Percentiles rank a stretch among this genome's conserved stretches.
phyloP scores from a whole-genome alignment of 495 filamentous ascomycete genomes.

The Penicillium pancosmium region DNA sequence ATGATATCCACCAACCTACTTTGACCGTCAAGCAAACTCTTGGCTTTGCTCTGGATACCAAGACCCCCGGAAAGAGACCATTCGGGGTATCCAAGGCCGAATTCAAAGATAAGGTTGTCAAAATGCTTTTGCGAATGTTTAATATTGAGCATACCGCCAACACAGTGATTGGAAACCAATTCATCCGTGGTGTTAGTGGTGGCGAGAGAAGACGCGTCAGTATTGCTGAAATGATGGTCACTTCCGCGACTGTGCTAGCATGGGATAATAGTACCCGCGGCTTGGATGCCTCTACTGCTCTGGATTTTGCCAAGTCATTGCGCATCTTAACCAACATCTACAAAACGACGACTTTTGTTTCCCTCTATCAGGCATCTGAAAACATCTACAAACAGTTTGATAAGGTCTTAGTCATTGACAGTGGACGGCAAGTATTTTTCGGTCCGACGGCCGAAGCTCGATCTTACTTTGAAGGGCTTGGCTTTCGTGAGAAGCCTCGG shows the following conservation, averaged over 20 bases:
- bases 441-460: slow-evolving; percentile 70
- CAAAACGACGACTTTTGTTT: slow-evolving; percentile 77
- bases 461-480: slow-evolving; percentile 78
- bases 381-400: slow-evolving; percentile 86
- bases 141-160: slow-evolving; percentile 82
- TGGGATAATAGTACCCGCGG: slow-evolving; percentile 90
- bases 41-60: slow-evolving; percentile 79
- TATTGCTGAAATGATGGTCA: slow-evolving; percentile 64
- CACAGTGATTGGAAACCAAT: slow-evolving; percentile 80
- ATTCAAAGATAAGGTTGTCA: slow-evolving; percentile 71
- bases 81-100: slow-evolving; percentile 64
- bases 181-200: slow-evolving; percentile 82
- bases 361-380: slow-evolving; percentile 81
- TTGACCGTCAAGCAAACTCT: slow-evolving; percentile 85
- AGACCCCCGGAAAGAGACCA: slow-evolving; percentile 73
- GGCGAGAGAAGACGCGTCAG: slow-evolving; percentile 70
- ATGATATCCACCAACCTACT: slow-evolving; percentile 79
- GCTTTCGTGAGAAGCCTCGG: slow-evolving; percentile 75
- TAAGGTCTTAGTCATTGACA: slow-evolving; percentile 82
- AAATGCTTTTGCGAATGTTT: slow-evolving; percentile 80
- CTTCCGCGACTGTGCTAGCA: slow-evolving; percentile 68
- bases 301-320: slow-evolving; percentile 72
- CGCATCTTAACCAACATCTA: slow-evolving; percentile 79
- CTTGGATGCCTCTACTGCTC: slow-evolving; percentile 79
- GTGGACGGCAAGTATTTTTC: slow-evolving; percentile 79